Evolutionary conservation across 345 rosid genomes (phyloP), one percentile per base, ranked within the genome.

Genomic region (Eucalyptus pauciflora): DNA sequence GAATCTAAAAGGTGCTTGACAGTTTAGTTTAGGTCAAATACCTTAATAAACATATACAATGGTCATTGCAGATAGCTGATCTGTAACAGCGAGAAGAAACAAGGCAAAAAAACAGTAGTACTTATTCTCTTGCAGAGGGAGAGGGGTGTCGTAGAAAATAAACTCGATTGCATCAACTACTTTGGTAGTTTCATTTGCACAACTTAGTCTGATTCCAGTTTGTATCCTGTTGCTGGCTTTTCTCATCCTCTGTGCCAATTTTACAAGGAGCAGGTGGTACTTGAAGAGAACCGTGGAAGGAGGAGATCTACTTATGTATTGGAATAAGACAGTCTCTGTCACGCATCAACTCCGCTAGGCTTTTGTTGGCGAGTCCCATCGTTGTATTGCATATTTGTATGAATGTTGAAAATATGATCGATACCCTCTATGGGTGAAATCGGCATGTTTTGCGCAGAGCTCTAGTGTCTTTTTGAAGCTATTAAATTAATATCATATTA

Each of bases 91-190:
- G 15, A 62, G 33, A 62, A 62, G 71, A 62, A 13, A 62, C 13
- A 13, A 62, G 71, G 33, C 33, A 13, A 29, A 62, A 54, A 62
- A 62, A 13, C 15, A 29, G 33, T n/a, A 33, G 37, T 33, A 33
- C 37, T 33, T 33, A 33, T 33, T 33, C 37, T 33, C 37, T 33
- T 33, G 37, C 18, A 29, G 0, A 1, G 5, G 18, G 37, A 29
- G 71, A 64, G 14, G 4, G 17, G 4, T 0, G 0, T 51, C 18
- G 9, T 51, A 51, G 54, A 51, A 51, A 51, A 51, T 0, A 51
- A 51, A 51, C 54, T 51, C 22, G 1, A 51, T 51, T 51, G 54
- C 54, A 51, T 51, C 54, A 51, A 51, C 2, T 51, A 16, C 54
- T 51, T 33, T 71, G 46, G 46, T 37, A 37, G 46, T 37, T 37